These are phyloP conservation scores for Spirogloea muscicola DNA, from an alignment of 139 green algal species.

Conservation along the genomic window DNA sequence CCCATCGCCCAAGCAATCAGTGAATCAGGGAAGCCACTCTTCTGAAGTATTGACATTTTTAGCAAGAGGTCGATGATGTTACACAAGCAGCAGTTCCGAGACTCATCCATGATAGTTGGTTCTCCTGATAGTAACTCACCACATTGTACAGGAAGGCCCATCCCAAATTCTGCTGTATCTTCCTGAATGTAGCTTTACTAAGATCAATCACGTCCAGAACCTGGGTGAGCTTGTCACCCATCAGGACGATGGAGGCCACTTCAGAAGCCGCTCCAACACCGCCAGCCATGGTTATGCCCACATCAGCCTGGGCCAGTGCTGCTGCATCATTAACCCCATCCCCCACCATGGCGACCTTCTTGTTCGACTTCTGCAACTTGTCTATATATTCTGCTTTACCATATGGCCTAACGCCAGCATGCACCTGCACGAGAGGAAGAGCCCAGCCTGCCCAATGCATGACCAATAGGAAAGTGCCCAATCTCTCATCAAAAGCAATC, in stretches of 20 bases:
- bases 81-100: neutral
- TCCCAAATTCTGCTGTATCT: conserved; percentile 88
- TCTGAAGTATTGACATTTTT: neutral
- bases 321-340: conserved; percentile 96
- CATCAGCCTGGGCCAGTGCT: conserved; percentile 74
- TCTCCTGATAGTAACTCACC: neutral
- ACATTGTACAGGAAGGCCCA: conserved; percentile 95
- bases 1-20: neutral
- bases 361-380: conserved; percentile 50
- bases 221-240: conserved; percentile 77
- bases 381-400: conserved; percentile 45
- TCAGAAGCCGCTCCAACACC: conserved; percentile 73
- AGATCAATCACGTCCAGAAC: conserved; percentile 52
- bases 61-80: neutral
- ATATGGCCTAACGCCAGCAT: conserved; percentile 36
- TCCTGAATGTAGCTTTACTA: conserved; percentile 69
- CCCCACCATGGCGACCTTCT: conserved; percentile 85
- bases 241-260: conserved; percentile 81
- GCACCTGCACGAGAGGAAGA: too few relatives aligned
- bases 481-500: too few relatives aligned
- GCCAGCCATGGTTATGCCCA: conserved; percentile 74
- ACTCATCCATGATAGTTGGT: neutral
- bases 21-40: neutral
- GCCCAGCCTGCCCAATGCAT: too few relatives aligned
- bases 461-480: too few relatives aligned